Conservation (phyloP, 1,284 basidiomycete genomes). For the Tetrapyrgos nigripes region DNA sequence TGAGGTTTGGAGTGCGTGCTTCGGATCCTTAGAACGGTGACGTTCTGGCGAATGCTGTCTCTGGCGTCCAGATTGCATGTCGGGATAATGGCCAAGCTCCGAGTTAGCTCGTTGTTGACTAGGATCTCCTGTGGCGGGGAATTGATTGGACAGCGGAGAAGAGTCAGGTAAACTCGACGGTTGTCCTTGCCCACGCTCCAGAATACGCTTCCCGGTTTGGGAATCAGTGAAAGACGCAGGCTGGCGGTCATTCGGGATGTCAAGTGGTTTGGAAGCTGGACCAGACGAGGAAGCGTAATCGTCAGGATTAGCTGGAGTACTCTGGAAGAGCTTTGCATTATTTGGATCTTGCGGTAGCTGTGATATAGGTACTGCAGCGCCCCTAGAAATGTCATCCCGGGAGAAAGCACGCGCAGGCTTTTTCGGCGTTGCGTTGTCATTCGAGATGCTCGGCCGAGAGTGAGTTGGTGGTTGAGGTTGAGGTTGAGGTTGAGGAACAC, state of each 20-base stretch:
- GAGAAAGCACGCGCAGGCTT: constrained; percentile 46
- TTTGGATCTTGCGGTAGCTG: constrained; percentile 58
- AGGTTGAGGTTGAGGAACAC: constrained; percentile 6
- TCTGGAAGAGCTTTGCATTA: constrained; percentile 69
- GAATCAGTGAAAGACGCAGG: constrained; percentile 42
- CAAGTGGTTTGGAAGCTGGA: constrained; percentile 58
- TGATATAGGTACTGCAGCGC: constrained; percentile 64
- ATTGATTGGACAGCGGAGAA: constrained; percentile 61
- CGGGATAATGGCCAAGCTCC: constrained; percentile 79
- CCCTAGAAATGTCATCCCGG: constrained; percentile 69
- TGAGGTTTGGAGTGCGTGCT: constrained; percentile 58
- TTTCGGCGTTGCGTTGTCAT: constrained; percentile 16
- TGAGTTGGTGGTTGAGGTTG: constrained; percentile 20
- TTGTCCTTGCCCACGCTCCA: constrained; percentile 49
- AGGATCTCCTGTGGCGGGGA: constrained; percentile 34
- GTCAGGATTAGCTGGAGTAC: constrained; percentile 40
- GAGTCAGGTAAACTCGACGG: constrained; percentile 58
- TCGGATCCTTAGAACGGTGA: constrained; percentile 52
- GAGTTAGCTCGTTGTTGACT: constrained; percentile 67
- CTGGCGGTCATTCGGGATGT: constrained; percentile 49
- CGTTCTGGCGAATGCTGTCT: constrained; percentile 62
- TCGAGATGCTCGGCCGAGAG: constrained; percentile 20
- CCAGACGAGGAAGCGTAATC: constrained; percentile 52
- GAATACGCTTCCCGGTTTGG: constrained; percentile 42
- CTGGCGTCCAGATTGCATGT: constrained; percentile 52